These are phyloP conservation scores for Geopyxis carbonaria DNA, from an alignment of 495 filamentous ascomycete species.

Conservation along the genomic window DNA sequence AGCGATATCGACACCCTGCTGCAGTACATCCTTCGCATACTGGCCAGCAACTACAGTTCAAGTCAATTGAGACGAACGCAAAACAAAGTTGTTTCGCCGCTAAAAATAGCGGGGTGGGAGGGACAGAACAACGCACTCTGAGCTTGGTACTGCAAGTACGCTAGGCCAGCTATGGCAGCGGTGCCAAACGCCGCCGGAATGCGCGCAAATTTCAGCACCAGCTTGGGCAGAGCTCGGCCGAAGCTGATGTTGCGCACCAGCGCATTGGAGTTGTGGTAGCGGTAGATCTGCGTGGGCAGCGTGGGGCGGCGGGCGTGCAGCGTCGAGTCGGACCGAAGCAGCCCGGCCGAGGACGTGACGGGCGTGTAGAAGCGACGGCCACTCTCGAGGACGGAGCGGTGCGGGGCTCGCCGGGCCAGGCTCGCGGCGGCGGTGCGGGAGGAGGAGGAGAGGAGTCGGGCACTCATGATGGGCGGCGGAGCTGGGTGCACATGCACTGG, in stretches of 20 bases:
- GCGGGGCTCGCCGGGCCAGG: slow-evolving; percentile 10
- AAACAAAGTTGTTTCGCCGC: too few species aligned
- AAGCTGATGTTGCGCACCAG: slow-evolving; percentile 80
- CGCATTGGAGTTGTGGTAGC: slow-evolving; percentile 33
- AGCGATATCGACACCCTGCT: slow-evolving; percentile 50
- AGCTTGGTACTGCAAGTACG: slow-evolving; percentile 93
- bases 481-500: slow-evolving; percentile 1
- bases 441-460: slow-evolving; percentile 18
- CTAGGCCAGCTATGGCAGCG: slow-evolving; percentile 65
- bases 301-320: slow-evolving; percentile 8
- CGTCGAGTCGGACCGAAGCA: slow-evolving; percentile 15
- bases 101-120: too few species aligned
- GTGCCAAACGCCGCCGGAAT: slow-evolving; percentile 85
- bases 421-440: slow-evolving; percentile 3
- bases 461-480: slow-evolving; percentile 17
- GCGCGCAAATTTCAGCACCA: slow-evolving; percentile 70
- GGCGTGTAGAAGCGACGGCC: slow-evolving; percentile 8
- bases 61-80: too few species aligned
- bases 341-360: slow-evolving; percentile 11
- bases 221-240: slow-evolving; percentile 63
- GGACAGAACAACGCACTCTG: slow-evolving; percentile 43
- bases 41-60: slow-evolving; percentile 73
- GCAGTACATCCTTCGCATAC: slow-evolving; percentile 69
- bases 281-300: slow-evolving; percentile 21
- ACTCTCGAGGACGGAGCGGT: slow-evolving; percentile 5